Percentiles rank a stretch among this genome's conserved stretches.
Conservation (phyloP, 176 grass and related monocot species). For the Musa schizocarpa region DNA sequence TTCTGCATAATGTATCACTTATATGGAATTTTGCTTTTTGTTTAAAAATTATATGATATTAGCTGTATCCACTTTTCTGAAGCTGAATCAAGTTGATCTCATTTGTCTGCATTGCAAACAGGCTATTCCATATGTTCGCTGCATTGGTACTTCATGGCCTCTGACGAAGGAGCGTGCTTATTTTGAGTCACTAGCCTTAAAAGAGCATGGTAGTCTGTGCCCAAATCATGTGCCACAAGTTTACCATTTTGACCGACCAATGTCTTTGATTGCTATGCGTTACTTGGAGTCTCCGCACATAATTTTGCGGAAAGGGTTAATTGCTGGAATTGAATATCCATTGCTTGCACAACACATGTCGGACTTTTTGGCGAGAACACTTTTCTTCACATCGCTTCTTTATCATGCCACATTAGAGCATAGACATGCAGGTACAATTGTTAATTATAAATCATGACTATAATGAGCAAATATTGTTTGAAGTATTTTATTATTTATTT, state of each 20-base stretch:
- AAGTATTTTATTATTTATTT: neutral
- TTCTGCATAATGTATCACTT: too few relatives aligned
- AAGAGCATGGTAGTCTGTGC: constrained; percentile 57
- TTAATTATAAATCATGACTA: neutral
- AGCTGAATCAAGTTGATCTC: neutral
- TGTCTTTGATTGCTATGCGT: constrained; percentile 87
- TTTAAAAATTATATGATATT: too few relatives aligned
- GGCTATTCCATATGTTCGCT: constrained; percentile 83
- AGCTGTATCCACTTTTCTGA: neutral
- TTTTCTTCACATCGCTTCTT: constrained; percentile 82
- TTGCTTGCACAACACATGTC: constrained; percentile 73
- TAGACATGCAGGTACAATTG: constrained; percentile 50
- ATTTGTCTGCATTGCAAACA: constrained; percentile 18
- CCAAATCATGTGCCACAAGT: constrained; percentile 75
- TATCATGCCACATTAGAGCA: constrained; percentile 69
- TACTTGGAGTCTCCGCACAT: constrained; percentile 82
- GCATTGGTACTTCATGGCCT: constrained; percentile 71
- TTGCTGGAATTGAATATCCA: constrained; percentile 79
- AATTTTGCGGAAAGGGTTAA: constrained; percentile 91
- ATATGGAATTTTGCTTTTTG: too few relatives aligned
- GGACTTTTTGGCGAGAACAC: constrained; percentile 68
- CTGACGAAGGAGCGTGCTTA: constrained; percentile 86
- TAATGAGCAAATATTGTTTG: neutral
- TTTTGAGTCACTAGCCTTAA: constrained; percentile 66
- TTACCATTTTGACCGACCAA: constrained; percentile 78